A percentile compares a stretch with the other conserved stretches of the same genome.
Conservation (phyloP, 805 yeast genomes). For the Saccharomycopsis vini region DNA sequence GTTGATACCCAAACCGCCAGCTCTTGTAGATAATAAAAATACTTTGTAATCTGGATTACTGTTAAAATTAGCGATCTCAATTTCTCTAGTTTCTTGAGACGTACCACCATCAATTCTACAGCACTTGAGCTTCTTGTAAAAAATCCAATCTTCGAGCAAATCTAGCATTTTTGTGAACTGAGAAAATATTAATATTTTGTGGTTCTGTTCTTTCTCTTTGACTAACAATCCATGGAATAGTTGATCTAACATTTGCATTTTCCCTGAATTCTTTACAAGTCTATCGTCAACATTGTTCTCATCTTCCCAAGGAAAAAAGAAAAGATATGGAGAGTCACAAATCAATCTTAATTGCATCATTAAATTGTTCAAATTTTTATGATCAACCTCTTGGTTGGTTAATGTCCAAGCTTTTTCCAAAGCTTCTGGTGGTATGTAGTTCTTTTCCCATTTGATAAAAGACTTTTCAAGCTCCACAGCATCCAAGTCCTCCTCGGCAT, state of each 20-base stretch:
- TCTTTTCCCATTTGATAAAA: no score
- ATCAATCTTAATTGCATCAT: conserved; percentile 80
- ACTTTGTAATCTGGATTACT: conserved; percentile 31
- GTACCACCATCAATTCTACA: conserved; percentile 75
- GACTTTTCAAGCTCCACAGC: no score
- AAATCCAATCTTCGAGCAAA: conserved; percentile 67
- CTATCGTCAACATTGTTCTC: conserved; percentile 33
- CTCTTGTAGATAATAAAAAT: conserved; percentile 79
- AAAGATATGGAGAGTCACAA: conserved; percentile 79
- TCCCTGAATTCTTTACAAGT: conserved; percentile 55
- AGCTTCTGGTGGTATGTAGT: no score
- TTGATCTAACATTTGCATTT: conserved; percentile 37
- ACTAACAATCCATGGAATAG: conserved; percentile 56
- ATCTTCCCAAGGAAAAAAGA: conserved; percentile 68
- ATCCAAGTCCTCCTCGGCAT: not conserved
- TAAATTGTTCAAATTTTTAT: conserved; percentile 52
- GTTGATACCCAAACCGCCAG: conserved; percentile 92
- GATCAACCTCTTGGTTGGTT: conserved; percentile 34
- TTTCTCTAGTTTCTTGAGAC: conserved; percentile 55
- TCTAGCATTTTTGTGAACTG: conserved; percentile 85
- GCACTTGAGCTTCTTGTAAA: conserved; percentile 33
- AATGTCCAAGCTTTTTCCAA: conserved; percentile 24
- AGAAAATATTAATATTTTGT: conserved; percentile 73
- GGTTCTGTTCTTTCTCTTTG: conserved; percentile 38
- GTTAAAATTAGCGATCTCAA: conserved; percentile 47